These are phyloP conservation scores for Metschnikowia borealis DNA, from an alignment of 805 yeast genomes.

Conservation along the genomic window DNA sequence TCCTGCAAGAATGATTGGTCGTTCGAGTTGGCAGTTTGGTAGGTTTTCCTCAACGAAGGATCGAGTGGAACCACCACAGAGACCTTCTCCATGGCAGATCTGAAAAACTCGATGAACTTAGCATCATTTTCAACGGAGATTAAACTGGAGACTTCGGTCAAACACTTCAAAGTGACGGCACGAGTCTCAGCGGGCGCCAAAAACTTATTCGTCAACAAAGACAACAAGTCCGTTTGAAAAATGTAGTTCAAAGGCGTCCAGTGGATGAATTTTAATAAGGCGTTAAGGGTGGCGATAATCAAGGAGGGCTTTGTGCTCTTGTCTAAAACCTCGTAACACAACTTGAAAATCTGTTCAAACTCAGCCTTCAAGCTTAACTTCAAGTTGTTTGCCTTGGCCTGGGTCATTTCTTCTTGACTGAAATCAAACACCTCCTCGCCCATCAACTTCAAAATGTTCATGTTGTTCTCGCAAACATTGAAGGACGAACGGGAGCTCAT, in stretches of 20 bases:
- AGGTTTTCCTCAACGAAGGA: conserved; percentile 65
- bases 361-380: conserved; percentile 84
- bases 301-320: conserved; percentile 82
- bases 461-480: conserved; percentile 96
- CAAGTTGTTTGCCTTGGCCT: conserved; percentile 81
- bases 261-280: conserved; percentile 78
- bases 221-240: conserved; percentile 80
- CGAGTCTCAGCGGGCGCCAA: conserved; percentile 76
- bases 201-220: conserved; percentile 69
- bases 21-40: conserved; percentile 67
- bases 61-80: conserved; percentile 58
- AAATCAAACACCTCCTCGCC: conserved; percentile 96
- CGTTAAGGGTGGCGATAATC: conserved; percentile 76
- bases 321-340: conserved; percentile 90
- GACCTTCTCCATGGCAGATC: conserved; percentile 67
- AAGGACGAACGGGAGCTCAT: conserved; percentile 76
- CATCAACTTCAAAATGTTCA: conserved; percentile 82
- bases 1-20: conserved; percentile 96
- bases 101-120: conserved; percentile 67
- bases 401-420: conserved; percentile 95
- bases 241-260: conserved; percentile 93
- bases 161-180: conserved; percentile 81
- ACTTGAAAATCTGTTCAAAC: conserved; percentile 86
- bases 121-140: conserved; percentile 48
- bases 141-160: conserved; percentile 83